phyloP scores from a whole-genome alignment of 768 basidiomycete genomes.

The Leccinum subgranulosum region DNA sequence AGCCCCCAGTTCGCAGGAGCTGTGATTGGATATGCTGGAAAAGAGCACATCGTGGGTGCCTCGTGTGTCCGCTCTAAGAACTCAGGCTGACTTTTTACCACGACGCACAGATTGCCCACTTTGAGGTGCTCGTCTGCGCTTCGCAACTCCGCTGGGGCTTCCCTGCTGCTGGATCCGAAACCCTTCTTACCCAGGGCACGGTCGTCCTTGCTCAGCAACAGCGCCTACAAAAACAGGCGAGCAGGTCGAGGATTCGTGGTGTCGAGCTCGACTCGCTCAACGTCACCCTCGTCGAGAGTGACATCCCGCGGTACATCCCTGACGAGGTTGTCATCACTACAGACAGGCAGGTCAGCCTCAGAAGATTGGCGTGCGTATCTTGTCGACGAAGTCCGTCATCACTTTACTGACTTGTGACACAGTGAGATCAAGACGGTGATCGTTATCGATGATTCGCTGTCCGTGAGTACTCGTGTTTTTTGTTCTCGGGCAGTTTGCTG shows the following conservation, averaged over 20 bases:
- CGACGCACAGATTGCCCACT: constrained; percentile 25
- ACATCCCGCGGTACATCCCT: constrained; percentile 28
- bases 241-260: neutral
- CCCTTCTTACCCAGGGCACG: constrained; percentile 24
- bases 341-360: constrained; percentile 22
- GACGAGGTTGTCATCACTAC: constrained; percentile 2
- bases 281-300: constrained; percentile 24
- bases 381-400: neutral
- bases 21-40: constrained; percentile 32
- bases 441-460: constrained; percentile 40
- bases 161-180: constrained; percentile 8
- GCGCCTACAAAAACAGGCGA: neutral
- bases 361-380: constrained; percentile 27
- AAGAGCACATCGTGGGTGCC: constrained; percentile 29
- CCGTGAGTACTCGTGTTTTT: constrained; percentile 20
- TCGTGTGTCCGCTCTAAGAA: neutral
- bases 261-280: constrained; percentile 22
- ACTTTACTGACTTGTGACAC: neutral
- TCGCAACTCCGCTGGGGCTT: constrained; percentile 34
- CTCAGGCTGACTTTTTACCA: neutral
- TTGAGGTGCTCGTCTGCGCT: constrained; percentile 36
- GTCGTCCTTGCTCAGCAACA: constrained; percentile 32
- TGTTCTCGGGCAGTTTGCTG: neutral
- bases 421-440: constrained; percentile 43
- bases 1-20: constrained; percentile 31